These are phyloP conservation scores for Backusella mclennaniae DNA, from an alignment of 192 early-diverging fungal genomes.

Conservation along the genomic window DNA sequence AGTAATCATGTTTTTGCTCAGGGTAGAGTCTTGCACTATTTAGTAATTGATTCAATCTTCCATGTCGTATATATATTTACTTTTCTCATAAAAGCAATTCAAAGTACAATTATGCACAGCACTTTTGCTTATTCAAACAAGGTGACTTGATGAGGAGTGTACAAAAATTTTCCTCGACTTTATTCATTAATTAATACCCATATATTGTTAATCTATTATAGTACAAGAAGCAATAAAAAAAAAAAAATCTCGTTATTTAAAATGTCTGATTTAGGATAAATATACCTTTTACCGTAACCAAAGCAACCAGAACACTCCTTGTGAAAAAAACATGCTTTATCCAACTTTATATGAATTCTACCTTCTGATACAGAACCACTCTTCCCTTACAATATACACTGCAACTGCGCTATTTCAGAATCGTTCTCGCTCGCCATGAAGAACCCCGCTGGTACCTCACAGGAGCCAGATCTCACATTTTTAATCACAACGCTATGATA, in stretches of 20 bases:
- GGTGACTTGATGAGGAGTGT: background rate
- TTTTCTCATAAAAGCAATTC: background rate
- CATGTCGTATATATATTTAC: background rate
- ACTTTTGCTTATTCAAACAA: background rate
- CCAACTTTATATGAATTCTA: too few species aligned
- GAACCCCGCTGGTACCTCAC: too few species aligned
- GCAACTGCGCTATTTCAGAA: background rate
- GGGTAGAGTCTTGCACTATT: too few species aligned
- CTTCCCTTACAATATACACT: background rate
- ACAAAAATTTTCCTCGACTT: background rate
- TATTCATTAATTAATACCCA: background rate
- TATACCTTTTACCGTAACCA: background rate
- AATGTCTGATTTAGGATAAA: background rate
- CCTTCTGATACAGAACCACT: too few species aligned
- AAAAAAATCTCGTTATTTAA: background rate
- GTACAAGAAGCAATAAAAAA: background rate
- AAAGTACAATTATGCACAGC: background rate
- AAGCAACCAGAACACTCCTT: background rate
- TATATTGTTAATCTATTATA: background rate
- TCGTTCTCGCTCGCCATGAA: background rate
- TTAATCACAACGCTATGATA: background rate
- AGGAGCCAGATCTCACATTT: too few species aligned
- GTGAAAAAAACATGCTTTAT: background rate
- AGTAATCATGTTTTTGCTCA: too few species aligned
- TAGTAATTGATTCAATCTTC: too few species aligned